Conservation (phyloP, 1,284 basidiomycete species). For the Sanghuangporus baumii region DNA sequence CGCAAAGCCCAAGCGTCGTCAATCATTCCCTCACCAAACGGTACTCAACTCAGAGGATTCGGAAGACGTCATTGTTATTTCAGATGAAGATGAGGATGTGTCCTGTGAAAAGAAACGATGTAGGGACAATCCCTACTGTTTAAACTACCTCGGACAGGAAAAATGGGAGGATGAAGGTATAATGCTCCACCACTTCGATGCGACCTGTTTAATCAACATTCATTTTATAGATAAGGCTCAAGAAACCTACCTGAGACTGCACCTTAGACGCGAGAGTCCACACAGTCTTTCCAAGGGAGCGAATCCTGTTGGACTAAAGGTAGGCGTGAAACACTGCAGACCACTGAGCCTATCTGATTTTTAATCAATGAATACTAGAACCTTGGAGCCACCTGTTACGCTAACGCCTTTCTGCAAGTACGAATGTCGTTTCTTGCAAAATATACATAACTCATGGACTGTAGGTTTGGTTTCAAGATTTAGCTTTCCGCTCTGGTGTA, state of each 20-base stretch:
- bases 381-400: slow-evolving; percentile 90
- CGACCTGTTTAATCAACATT: slow-evolving; percentile 20
- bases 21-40: slow-evolving; percentile 9
- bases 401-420: slow-evolving; percentile 87
- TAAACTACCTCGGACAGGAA: slow-evolving; percentile 81
- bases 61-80: slow-evolving; percentile 62
- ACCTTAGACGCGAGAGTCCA: slow-evolving; percentile 52
- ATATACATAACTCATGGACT: background rate
- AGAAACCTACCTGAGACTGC: slow-evolving; percentile 46
- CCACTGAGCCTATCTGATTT: background rate
- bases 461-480: slow-evolving; percentile 67
- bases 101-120: slow-evolving; percentile 62
- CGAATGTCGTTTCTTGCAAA: slow-evolving; percentile 8
- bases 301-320: slow-evolving; percentile 76
- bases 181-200: slow-evolving; percentile 16
- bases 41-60: slow-evolving; percentile 33
- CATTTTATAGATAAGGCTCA: slow-evolving; percentile 42
- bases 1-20: slow-evolving; percentile 22
- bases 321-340: slow-evolving; percentile 25
- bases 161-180: slow-evolving; percentile 66
- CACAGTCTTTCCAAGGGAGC: slow-evolving; percentile 42
- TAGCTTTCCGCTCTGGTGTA: slow-evolving; percentile 60
- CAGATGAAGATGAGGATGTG: slow-evolving; percentile 52
- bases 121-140: slow-evolving; percentile 70
- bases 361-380: slow-evolving; percentile 46